A percentile compares a stretch with the other conserved stretches of the same genome.
phyloP scores from a whole-genome alignment of 1,284 basidiomycete species.

The Porogramme epimiltina region DNA sequence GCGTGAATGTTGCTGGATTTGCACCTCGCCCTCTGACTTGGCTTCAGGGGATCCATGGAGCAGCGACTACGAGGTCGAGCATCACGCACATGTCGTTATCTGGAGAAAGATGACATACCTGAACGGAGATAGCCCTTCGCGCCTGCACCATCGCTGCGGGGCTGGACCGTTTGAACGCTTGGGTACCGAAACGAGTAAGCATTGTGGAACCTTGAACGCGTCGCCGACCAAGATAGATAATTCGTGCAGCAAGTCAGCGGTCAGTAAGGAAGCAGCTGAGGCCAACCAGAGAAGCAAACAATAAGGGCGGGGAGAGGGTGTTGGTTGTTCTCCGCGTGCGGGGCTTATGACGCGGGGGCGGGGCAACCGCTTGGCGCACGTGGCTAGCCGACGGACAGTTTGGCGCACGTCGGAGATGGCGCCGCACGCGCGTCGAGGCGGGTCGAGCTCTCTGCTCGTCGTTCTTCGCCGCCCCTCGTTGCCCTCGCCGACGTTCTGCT shows the following conservation, averaged over 20 bases:
- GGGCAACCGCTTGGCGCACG: conserved; percentile 21
- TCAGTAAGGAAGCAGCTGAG: no score
- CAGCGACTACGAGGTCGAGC: conserved; percentile 32
- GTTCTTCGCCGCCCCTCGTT: not conserved
- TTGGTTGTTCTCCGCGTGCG: conserved; percentile 4
- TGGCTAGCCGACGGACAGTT: not conserved
- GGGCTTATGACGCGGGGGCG: conserved; percentile 29
- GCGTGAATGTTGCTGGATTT: conserved; percentile 79
- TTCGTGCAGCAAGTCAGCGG: not conserved
- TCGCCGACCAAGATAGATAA: conserved; percentile 7
- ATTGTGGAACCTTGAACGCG: conserved; percentile 17
- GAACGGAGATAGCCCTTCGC: conserved; percentile 58
- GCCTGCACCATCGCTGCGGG: conserved; percentile 28
- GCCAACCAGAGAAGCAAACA: no score
- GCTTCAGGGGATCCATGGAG: conserved; percentile 85
- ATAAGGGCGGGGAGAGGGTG: conserved; percentile 5
- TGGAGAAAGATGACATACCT: conserved; percentile 41
- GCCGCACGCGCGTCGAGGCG: not conserved
- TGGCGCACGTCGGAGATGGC: not conserved
- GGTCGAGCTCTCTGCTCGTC: not conserved
- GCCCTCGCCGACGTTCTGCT: conserved; percentile 10
- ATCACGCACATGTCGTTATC: conserved; percentile 13
- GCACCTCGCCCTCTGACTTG: conserved; percentile 77
- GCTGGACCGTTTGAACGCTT: conserved; percentile 25
- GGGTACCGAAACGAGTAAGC: conserved; percentile 31